Conservation (phyloP, 129 eudicot species). For the Scalesia atractyloides region DNA sequence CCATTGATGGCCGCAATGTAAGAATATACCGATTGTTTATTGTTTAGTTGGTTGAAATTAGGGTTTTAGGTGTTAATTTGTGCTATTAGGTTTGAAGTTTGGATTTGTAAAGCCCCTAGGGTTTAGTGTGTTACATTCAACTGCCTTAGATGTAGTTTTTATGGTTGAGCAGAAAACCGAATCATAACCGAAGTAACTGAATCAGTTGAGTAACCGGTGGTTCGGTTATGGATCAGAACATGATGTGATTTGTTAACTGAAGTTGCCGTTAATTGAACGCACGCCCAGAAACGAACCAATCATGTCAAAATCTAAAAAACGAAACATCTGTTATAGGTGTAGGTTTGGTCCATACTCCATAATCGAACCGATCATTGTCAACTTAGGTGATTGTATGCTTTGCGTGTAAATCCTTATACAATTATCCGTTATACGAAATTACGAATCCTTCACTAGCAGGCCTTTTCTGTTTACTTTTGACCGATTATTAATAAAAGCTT, state of each 20-base stretch:
- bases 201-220: not conserved
- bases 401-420: not conserved
- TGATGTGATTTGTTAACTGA: not conserved
- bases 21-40: slow-evolving; percentile 3
- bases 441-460: not conserved
- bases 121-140: not conserved
- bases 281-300: not conserved
- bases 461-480: not conserved
- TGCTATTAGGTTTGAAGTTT: not conserved
- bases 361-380: not conserved
- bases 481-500: not conserved
- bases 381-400: not conserved
- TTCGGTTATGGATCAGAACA: not conserved
- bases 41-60: not conserved
- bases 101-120: not conserved
- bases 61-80: not conserved
- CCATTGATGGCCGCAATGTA: slow-evolving; percentile 61
- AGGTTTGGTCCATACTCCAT: not conserved
- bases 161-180: not conserved
- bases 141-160: not conserved
- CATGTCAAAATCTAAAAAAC: not conserved
- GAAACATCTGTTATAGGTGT: not conserved
- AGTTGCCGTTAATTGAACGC: not conserved
- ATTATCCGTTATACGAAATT: not conserved
- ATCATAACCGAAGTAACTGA: not conserved